phyloP scores from a whole-genome alignment of 305 asterid species.

The Solanum chacoense region DNA sequence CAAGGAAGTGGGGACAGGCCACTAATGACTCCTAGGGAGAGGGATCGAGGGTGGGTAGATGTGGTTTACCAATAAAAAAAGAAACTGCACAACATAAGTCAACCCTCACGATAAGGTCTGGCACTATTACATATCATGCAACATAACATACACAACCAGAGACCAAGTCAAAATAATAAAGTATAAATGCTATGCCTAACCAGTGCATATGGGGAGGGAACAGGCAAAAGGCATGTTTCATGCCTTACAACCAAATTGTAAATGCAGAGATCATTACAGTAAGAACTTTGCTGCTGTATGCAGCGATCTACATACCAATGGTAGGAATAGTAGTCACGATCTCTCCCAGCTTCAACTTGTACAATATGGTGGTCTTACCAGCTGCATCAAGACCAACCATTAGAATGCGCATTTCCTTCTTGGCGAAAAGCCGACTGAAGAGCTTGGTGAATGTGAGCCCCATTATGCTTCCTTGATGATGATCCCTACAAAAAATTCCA shows the following conservation, averaged over 20 bases:
- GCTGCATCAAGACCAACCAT: slow-evolving; percentile 97
- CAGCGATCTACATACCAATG: slow-evolving; percentile 43
- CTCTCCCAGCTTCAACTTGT: slow-evolving; percentile 97
- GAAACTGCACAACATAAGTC: background rate
- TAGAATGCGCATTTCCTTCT: slow-evolving; percentile 91
- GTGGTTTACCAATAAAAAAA: background rate
- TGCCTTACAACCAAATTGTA: background rate
- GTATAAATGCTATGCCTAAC: background rate
- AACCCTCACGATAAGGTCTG: background rate
- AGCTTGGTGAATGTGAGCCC: slow-evolving; percentile 76
- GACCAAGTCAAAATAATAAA: background rate
- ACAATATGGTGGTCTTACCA: slow-evolving; percentile 92
- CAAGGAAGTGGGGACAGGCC: background rate
- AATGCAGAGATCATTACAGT: background rate
- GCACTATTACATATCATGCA: background rate
- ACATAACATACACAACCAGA: background rate
- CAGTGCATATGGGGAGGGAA: background rate
- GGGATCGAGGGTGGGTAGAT: background rate
- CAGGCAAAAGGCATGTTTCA: background rate
- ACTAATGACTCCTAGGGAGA: background rate
- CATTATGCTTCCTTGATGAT: slow-evolving; percentile 33
- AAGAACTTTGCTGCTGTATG: background rate
- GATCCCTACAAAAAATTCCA: slow-evolving; percentile 15
- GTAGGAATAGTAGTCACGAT: slow-evolving; percentile 90
- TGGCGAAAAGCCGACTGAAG: slow-evolving; percentile 80